Percentiles rank a stretch among this genome's conserved stretches.
Evolutionary conservation across 2,329 filamentous ascomycete genomes (phyloP).

Genomic region (Fusarium oxysporum): DNA sequence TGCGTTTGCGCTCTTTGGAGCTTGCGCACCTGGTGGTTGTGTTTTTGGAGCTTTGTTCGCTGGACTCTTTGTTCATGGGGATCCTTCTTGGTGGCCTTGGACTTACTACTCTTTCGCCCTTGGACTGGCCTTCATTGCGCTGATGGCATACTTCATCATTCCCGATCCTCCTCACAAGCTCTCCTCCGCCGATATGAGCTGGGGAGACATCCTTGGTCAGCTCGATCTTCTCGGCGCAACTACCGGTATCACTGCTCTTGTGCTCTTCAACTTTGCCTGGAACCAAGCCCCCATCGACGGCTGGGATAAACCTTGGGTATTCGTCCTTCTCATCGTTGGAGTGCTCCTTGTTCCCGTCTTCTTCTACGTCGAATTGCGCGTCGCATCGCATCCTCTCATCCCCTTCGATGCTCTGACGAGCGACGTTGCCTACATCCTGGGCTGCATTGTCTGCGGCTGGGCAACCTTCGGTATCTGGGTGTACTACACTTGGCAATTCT

Average conservation of each 20-base stretch:
- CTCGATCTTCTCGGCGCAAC: constrained; percentile 56
- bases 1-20: constrained; percentile 65
- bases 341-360: constrained; percentile 66
- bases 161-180: constrained; percentile 45
- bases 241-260: constrained; percentile 64
- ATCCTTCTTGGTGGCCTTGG: constrained; percentile 61
- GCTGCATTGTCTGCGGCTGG: constrained; percentile 66
- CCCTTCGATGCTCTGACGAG: constrained; percentile 62
- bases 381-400: constrained; percentile 64
- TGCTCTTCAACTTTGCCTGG: constrained; percentile 75
- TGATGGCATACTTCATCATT: constrained; percentile 50
- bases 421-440: constrained; percentile 66
- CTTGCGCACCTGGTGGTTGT: constrained; percentile 60
- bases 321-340: constrained; percentile 68
- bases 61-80: constrained; percentile 52
- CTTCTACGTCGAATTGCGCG: constrained; percentile 64
- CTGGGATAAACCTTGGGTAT: constrained; percentile 68
- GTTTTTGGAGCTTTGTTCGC: constrained; percentile 57
- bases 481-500: constrained; percentile 63
- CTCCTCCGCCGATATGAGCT: constrained; percentile 14
- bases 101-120: constrained; percentile 57
- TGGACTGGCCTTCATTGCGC: constrained; percentile 50
- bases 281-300: constrained; percentile 71
- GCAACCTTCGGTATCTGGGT: constrained; percentile 65
- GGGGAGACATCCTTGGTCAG: constrained; percentile 40